Conservation (phyloP, 1,284 basidiomycete species). For the Cutaneotrichosporon mucoides region DNA sequence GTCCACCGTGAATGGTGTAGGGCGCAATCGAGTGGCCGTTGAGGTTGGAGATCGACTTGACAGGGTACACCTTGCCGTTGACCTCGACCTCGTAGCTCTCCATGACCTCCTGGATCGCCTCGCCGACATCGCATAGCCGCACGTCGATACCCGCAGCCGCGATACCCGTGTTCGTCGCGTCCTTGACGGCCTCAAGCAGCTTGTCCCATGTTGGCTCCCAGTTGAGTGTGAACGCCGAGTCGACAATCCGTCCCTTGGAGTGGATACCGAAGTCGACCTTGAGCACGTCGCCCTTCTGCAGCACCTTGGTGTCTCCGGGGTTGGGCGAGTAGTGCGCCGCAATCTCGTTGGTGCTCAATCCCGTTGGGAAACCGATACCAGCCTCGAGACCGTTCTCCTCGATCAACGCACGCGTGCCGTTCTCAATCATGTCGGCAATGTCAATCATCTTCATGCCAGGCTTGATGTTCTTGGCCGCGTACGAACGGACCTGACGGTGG, state of each 20-base stretch:
- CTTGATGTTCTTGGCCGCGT: conserved; percentile 76
- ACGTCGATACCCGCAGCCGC: conserved; percentile 94
- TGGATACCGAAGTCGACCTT: conserved; percentile 99
- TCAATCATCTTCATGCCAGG: conserved; percentile 95
- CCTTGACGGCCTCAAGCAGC: conserved; percentile 84
- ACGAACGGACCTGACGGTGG: conserved; percentile 83
- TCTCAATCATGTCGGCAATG: conserved; percentile 90
- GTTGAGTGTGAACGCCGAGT: conserved; percentile 90
- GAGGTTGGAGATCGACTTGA: conserved; percentile 85
- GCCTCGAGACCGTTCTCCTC: conserved; percentile 77
- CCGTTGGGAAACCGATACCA: conserved; percentile 96
- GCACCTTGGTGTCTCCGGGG: conserved; percentile 81
- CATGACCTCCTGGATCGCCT: conserved; percentile 96
- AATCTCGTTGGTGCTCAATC: conserved; percentile 86
- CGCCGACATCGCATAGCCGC: conserved; percentile 87
- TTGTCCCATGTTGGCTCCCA: conserved; percentile 89
- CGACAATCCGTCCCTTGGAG: conserved; percentile 86
- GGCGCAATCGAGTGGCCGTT: conserved; percentile 85
- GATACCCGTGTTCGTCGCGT: conserved; percentile 87
- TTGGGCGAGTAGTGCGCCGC: conserved; percentile 98
- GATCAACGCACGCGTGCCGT: conserved; percentile 81
- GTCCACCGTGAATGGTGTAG: conserved; percentile 80
- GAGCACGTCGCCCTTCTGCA: conserved; percentile 79
- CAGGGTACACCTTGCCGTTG: conserved; percentile 75
- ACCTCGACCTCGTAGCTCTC: conserved; percentile 96